Evolutionary conservation across 352 stramenopile species (phyloP).

Genomic region (Pythium inflatum): DNA sequence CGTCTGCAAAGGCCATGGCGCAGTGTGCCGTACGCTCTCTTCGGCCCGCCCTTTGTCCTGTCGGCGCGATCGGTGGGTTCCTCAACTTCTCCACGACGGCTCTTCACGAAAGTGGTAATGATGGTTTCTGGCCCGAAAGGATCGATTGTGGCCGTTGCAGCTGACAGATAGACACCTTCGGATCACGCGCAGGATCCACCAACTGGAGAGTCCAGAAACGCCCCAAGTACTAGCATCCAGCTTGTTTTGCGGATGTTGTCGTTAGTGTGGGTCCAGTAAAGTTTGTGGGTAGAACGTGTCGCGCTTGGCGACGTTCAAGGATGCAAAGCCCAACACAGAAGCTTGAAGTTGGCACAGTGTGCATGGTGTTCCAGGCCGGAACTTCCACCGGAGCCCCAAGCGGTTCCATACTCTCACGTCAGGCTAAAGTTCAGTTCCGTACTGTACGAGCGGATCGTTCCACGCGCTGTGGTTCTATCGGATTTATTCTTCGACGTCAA

Average conservation of each 20-base stretch:
- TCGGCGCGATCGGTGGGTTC: no score
- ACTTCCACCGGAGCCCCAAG: no score
- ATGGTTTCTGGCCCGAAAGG: neutral
- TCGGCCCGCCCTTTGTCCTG: neutral
- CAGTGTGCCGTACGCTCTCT: neutral
- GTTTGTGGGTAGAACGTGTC: neutral
- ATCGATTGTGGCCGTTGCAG: neutral
- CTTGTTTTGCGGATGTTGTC: neutral
- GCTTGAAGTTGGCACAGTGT: neutral
- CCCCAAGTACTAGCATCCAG: no score
- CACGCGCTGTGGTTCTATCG: neutral
- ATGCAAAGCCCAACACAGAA: slow-evolving; percentile 8
- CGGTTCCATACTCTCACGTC: no score
- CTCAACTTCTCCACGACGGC: no score
- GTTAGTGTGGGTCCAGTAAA: neutral
- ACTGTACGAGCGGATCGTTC: no score
- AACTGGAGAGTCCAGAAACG: no score
- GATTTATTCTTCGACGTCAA: no score
- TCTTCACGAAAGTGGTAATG: neutral
- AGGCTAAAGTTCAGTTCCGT: no score
- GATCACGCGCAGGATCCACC: neutral
- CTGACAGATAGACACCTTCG: neutral
- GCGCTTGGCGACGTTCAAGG: slow-evolving; percentile 20
- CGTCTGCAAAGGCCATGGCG: no score
- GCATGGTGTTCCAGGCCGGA: no score